phyloP scores from a whole-genome alignment of 768 basidiomycete genomes.

The Collybia mongolica region DNA sequence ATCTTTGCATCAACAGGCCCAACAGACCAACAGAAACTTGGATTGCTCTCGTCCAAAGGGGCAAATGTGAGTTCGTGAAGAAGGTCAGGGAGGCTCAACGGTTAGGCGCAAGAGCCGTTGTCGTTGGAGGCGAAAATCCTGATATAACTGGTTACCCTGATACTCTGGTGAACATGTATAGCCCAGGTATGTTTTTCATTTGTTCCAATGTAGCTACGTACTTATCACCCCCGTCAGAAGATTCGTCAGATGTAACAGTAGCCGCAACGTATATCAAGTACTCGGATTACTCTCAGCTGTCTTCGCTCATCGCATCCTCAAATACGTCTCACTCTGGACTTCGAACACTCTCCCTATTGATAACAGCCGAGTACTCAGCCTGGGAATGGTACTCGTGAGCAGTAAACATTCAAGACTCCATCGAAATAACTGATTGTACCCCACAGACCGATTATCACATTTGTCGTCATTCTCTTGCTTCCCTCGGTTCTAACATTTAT shows the following conservation, averaged over 20 bases:
- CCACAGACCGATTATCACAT: conserved; percentile 77
- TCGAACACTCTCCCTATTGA: conserved; percentile 70
- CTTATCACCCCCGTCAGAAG: conserved; percentile 45
- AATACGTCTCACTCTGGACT: conserved; percentile 81
- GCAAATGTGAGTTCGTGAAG: conserved; percentile 86
- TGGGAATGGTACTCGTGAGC: conserved; percentile 94
- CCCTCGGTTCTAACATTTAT: conserved; percentile 88
- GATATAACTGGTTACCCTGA: conserved; percentile 67
- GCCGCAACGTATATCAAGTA: conserved; percentile 88
- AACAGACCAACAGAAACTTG: conserved; percentile 70
- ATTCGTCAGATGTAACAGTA: conserved; percentile 81
- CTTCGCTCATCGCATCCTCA: conserved; percentile 65
- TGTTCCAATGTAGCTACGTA: not conserved
- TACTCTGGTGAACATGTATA: conserved; percentile 87
- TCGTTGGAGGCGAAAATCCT: conserved; percentile 86
- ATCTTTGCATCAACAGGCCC: conserved; percentile 57
- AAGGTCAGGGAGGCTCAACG: conserved; percentile 76
- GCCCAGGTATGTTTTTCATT: conserved; percentile 60
- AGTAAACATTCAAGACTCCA: conserved; percentile 6
- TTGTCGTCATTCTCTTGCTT: conserved; percentile 84
- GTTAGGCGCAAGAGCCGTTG: conserved; percentile 81
- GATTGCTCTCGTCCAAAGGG: conserved; percentile 91
- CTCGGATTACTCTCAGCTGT: conserved; percentile 73
- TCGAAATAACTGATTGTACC: conserved; percentile 8
- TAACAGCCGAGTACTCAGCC: conserved; percentile 76